Conservation (phyloP, 2,329 filamentous ascomycete species). For the Aspergillus hiratsukae region DNA sequence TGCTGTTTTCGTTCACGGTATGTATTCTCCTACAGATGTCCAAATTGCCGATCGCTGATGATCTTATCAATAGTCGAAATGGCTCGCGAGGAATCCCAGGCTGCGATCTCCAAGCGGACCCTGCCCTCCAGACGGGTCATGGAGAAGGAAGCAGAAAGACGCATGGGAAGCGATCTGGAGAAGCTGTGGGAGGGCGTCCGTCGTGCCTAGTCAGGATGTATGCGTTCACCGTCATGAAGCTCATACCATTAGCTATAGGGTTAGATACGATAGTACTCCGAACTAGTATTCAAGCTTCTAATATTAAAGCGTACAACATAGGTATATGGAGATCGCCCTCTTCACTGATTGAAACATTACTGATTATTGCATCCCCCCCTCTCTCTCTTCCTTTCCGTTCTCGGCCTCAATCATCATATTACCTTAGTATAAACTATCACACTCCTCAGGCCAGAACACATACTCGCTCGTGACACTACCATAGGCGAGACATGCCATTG, state of each 20-base stretch:
- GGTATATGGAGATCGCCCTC: not conserved
- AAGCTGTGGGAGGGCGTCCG: conserved; percentile 17
- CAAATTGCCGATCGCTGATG: not conserved
- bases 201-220: not conserved
- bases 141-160: conserved; percentile 23
- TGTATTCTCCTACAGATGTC: conserved; percentile 20
- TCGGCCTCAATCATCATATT: not conserved
- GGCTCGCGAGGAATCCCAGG: conserved; percentile 27
- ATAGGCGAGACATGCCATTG: not conserved
- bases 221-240: not conserved
- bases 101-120: conserved; percentile 26
- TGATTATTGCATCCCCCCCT: not conserved
- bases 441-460: not conserved
- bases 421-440: not conserved
- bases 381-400: not conserved
- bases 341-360: not conserved
- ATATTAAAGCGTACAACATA: not conserved
- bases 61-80: conserved; percentile 25
- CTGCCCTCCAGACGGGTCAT: conserved; percentile 19
- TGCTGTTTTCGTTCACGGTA: conserved; percentile 55
- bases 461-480: not conserved
- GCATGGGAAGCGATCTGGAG: conserved; percentile 31
- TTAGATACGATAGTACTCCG: not conserved
- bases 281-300: not conserved
- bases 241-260: not conserved